Base-by-base conservation (phyloP, 2,329 filamentous ascomycete genomes). In the Periglandula ipomoeae region DNA sequence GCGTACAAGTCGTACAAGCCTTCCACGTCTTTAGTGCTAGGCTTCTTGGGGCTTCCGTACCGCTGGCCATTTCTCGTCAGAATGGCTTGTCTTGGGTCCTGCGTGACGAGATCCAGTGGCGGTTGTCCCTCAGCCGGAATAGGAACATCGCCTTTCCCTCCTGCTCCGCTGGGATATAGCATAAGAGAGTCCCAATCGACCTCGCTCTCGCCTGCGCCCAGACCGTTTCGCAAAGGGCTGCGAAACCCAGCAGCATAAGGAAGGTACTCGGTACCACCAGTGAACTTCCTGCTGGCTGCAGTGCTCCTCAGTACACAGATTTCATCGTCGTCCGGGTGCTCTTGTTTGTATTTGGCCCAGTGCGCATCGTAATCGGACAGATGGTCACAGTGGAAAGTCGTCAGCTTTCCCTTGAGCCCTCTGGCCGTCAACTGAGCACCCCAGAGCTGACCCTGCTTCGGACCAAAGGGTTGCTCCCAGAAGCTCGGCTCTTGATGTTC, bases 401-500 rank as follows among this genome's bases (percentile, higher is more conserved):
- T n/a, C n/a, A n/a, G n/a, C 9, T 39, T 47, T 8, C 22, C 23
- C 7, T 39, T 26, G 30, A 10, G 17, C 9, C 9, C 9, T 5
- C 43, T 15, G 10, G n/a, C 19, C 7, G 22, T 26, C 8, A 10
- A 39, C 11, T 23, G 22, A n/a, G 3, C 19, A 27, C 30, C 22
- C n/a, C n/a, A n/a, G n/a, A n/a, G n/a, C n/a, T n/a, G n/a, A 11
- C 22, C 46, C 22, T 49, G 20, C 4, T 43, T 15, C 23, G 40
- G 15, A 35, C 48, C 41, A n/a, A n/a, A n/a, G n/a, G n/a, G n/a
- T 9, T 10, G 34, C 3, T 22, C 10, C 59, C 59, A 62, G 43
- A 50, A 61, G 27, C 46, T 23, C 11, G 53, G 55, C 49, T 59
- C 59, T 48, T 61, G 59, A 49, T 62, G 59, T 47, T 60, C 59